These are phyloP conservation scores for Chlorophyllum brunneum DNA, from an alignment of 768 basidiomycete genomes.

Conservation along the genomic window DNA sequence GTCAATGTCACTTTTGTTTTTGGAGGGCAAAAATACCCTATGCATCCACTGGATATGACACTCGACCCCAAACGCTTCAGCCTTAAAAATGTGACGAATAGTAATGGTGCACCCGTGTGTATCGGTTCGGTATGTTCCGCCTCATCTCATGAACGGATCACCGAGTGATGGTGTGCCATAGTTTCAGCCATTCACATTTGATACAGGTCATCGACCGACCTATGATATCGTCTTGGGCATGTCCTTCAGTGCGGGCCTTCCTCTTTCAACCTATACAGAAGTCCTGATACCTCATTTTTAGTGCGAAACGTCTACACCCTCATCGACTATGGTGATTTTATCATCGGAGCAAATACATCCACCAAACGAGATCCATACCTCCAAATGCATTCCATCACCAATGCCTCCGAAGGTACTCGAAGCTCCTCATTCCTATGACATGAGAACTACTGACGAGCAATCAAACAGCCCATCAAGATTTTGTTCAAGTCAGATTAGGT, in stretches of 20 bases:
- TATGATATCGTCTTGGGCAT: slow-evolving; percentile 73
- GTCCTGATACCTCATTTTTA: too few species aligned
- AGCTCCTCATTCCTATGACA: neutral
- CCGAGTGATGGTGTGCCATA: slow-evolving; percentile 19
- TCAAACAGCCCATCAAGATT: slow-evolving; percentile 31
- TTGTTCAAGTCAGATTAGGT: slow-evolving; percentile 30
- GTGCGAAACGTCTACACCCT: slow-evolving; percentile 63
- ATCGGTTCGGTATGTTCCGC: slow-evolving; percentile 35
- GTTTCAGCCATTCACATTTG: slow-evolving; percentile 68
- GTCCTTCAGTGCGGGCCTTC: too few species aligned
- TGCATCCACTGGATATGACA: slow-evolving; percentile 65
- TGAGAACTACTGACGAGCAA: neutral
- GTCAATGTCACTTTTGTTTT: slow-evolving; percentile 67
- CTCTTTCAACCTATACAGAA: too few species aligned
- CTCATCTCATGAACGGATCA: neutral
- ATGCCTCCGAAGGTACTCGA: slow-evolving; percentile 35
- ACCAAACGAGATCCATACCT: slow-evolving; percentile 47
- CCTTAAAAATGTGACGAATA: slow-evolving; percentile 25
- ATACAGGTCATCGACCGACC: slow-evolving; percentile 32
- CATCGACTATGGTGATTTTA: slow-evolving; percentile 63
- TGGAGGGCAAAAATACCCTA: slow-evolving; percentile 48
- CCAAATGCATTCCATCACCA: slow-evolving; percentile 58
- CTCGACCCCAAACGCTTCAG: slow-evolving; percentile 36
- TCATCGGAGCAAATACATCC: slow-evolving; percentile 30
- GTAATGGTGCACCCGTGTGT: slow-evolving; percentile 29